Base-by-base conservation (phyloP, 139 green algal genomes). In the Chlamydomonas incerta region DNA sequence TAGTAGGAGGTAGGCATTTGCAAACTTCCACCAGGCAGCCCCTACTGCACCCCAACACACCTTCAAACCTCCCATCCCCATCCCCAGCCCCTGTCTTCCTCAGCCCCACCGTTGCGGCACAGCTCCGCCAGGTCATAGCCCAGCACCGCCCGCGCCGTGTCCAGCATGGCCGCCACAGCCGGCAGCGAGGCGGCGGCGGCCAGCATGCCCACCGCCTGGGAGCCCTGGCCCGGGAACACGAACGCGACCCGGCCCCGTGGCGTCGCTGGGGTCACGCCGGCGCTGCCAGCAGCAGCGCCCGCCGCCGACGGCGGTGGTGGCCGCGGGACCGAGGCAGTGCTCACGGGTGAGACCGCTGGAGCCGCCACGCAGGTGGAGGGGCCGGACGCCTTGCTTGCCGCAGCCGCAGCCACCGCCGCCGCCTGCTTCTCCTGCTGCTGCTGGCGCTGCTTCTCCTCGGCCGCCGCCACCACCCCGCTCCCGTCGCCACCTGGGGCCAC, bases 151-250 rank as follows among this genome's bases (percentile, higher is more conserved):
- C 93, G 69, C 0, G 96, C 96, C 28, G 80, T 94, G 21, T 89
- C 82, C 69, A 98, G 93, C 96, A 99, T 97, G 47, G 88, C 85
- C 66, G 93, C 90, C 46, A 98, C 96, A 0, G 93, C 90, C 5
- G 96, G 95, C 47, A 98, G 41, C 35, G 41, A 23, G n/a, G 81
- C 80, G 33, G 66, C 73, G 13, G 74, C 50, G 26, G 90, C 89
- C 65, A 98, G 90, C 96, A 99, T 99, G 85, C 96, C 96, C 28
- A 98, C 91, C 0, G 91, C 91, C 92, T 99, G 97, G 21, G 73
- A 82, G 55, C 87, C 87, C 74, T 99, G 96, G 3, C 96, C 96
- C 2, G 96, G 96, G 79, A 99, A 99, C 31, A 99, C 82, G 76
- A 98, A 96, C 18, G 88, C 94, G 13, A 82, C 15, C n/a, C 63